Evolutionary conservation across 2,329 filamentous ascomycete genomes (phyloP), one percentile per base, ranked within the genome.

Genomic region (Elsinoe perseae): DNA sequence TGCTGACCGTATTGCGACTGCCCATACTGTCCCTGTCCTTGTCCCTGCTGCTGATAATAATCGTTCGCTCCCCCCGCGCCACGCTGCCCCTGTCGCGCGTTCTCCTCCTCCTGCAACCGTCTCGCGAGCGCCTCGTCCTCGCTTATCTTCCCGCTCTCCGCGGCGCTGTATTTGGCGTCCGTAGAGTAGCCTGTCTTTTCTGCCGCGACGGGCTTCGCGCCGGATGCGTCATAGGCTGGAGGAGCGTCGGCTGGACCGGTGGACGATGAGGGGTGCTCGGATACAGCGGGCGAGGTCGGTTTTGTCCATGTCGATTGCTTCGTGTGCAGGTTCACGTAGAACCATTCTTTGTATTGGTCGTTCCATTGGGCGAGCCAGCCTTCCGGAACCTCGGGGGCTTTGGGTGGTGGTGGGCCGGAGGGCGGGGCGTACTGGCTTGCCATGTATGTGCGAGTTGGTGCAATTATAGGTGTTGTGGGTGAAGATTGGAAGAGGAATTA

Each of bases 301-400:
- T 82, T 85, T 3, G 95, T 87, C 91, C 91, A 96, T 78, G 92
- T 87, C 4, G 91, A 95, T 68, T 86, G 80, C 66, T 93, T 93
- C 61, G 90, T 95, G 71, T 84, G 81, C 59, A 87, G 81, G 74
- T 96, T 93, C 59, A 95, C 87, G 74, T 87, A 96, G 80, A 93
- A 95, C 85, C 88, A 95, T 79, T 93, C 86, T 66, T 85, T 85
- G 75, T 95, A 95, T 66, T 93, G 84, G 0, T 86, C 83, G 70
- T 95, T 93, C 81, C 85, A 95, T 61, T 89, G 81, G 9, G 85
- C 86, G 66, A 87, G 84, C 87, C 89, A 96, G 64, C 90, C 90
- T 65, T 87, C 85, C 2, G 88, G 89, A 3, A 83, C 75, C 64
- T 87, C 85, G 2, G 88, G 89, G 4, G 83, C 75, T 56, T 73